Evolutionary conservation across 495 filamentous ascomycete species (phyloP), one percentile per base, ranked within the genome.

Genomic region (Collariella sp.): DNA sequence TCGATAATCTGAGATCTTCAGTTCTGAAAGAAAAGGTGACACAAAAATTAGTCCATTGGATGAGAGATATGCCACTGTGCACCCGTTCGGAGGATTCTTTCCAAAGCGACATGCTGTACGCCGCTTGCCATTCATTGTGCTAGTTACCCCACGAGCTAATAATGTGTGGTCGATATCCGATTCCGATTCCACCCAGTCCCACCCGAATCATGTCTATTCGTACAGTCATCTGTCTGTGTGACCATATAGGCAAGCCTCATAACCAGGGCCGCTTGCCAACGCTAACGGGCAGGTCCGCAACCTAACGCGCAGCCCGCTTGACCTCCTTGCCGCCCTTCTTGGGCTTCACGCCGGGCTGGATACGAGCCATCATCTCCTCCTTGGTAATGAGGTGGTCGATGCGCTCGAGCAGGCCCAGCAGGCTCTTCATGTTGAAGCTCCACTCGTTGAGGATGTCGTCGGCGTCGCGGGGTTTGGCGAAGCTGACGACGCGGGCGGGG

Each of bases 361-460:
- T 97, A 46, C 91, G 79, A 34, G 93, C 93, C 93, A 98, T 98
- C 93, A 98, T 98, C 79, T 97, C 94, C 76, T 97, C 94, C 82
- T 97, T 98, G 49, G 93, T 97, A 63, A 98, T 98, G 68, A 98
- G 75, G 73, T 98, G 93, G 70, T 97, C 93, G 57, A 98, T 91
- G 42, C 93, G 78, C 76, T 98, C 93, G 68, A 98, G 65, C 56
- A 94, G 71, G 11, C 90, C 94, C 52, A 98, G 76, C 56, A 98
- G 74, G 66, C 85, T 93, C 86, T 95, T 96, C 94, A 98, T 96
- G 66, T 96, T 91, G 62, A 84, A 87, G 70, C 91, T 96, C 93
- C 93, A 98, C 69, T 96, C 94, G 70, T 97, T 97, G 69, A 98
- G 73, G 48, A 95, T 85, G 68, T 98, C 93, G 69, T 97, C 93